phyloP scores from a whole-genome alignment of 2,329 filamentous ascomycete genomes.

The Aspergillus brunneoviolaceus region DNA sequence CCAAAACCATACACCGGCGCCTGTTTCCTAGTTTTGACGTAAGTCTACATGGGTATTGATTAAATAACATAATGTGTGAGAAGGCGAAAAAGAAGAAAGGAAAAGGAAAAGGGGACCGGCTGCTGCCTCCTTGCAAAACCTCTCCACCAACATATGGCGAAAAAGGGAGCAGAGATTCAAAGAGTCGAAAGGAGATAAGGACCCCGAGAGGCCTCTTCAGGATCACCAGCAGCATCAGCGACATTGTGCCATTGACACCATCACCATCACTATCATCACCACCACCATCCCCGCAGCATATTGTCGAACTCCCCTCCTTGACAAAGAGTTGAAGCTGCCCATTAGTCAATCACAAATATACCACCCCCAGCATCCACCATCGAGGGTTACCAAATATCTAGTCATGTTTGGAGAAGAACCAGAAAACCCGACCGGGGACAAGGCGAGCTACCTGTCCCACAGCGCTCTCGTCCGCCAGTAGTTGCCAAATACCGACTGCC shows the following conservation, averaged over 20 bases:
- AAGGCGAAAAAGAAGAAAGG: neutral
- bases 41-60: conserved; percentile 1
- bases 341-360: neutral
- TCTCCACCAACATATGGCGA: neutral
- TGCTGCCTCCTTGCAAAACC: neutral
- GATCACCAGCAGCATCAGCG: neutral
- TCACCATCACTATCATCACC: too few relatives aligned
- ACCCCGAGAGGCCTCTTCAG: neutral
- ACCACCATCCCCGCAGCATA: neutral
- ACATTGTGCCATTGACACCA: neutral
- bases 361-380: neutral
- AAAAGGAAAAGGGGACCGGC: neutral
- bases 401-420: conserved; percentile 5
- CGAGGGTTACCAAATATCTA: neutral
- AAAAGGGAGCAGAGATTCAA: neutral
- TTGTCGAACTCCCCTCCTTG: neutral
- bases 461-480: neutral
- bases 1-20: neutral
- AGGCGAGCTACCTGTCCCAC: neutral
- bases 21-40: neutral
- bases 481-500: neutral
- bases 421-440: neutral
- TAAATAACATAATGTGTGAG: neutral
- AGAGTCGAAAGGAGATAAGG: neutral
- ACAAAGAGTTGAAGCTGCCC: neutral